Evolutionary conservation across 2,329 filamentous ascomycete genomes (phyloP), one percentile per base, ranked within the genome.

Genomic region (Cordyceps fumosorosea): DNA sequence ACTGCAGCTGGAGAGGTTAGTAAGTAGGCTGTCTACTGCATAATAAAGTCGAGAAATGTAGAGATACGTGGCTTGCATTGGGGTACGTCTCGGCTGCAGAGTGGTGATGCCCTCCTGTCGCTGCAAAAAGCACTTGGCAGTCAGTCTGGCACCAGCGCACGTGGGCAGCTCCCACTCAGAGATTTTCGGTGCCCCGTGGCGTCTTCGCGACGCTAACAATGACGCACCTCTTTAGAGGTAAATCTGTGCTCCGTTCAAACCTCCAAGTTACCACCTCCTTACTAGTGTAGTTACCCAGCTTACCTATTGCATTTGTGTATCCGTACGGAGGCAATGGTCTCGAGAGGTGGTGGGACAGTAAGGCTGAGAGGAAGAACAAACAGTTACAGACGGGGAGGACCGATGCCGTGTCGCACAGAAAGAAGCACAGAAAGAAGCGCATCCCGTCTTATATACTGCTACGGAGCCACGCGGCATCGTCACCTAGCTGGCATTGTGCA

Each of bases 151-250:
- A 52, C 40, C 32, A 47, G 11, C 50, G 29, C 58, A 60, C 58
- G 51, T 60, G 58, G 58, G 58, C 58, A 60, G 50, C 51, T 55
- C 51, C 50, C 56, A 32, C 32, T 52, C 56, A 47, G 32, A 59
- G 47, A 47, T 32, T 59, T 52, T 44, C n/a, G n/a, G 37, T 26
- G 26, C 47, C 29, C 51, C 32, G 37, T 53, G 48, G 57, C 57
- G 48, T 44, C 14, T n/a, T 18, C n/a, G n/a, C 8, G 50, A 40
- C 58, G 40, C 26, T n/a, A 34, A 32, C 18, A 55, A 60, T 60
- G 57, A 60, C 50, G 57, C 57, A 60, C 40, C 12, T 57, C 18
- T 45, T n/a, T n/a, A n/a, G n/a, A n/a, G n/a, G n/a, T 29, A 29
- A 29, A 29, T 7, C 29, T 3, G 29, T 29, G 29, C 29, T 7